Base-by-base conservation (phyloP, 257 asterid species). In the Solanum sitiens region DNA sequence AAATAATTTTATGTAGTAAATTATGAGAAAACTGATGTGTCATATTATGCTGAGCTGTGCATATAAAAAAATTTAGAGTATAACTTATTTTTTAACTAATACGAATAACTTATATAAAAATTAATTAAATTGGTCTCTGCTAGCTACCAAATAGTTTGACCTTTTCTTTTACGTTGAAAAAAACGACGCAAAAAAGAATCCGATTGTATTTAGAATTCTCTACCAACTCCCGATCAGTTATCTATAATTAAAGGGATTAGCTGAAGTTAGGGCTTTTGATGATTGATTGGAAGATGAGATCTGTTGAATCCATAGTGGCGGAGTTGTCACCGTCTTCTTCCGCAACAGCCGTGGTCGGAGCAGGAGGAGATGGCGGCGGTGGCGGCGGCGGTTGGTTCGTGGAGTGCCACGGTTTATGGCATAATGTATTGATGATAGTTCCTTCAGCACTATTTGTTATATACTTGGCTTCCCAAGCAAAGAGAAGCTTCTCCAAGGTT, bases 401-500 rank as follows among this genome's bases (percentile, higher is more conserved):
- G 79, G 86, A 74, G 39, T 91, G 93, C 84, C 93, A 88, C 44
- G 93, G 92, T 14, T 70, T 91, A 13, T 88, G 87, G 73, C 93
- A 90, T 83, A 90, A 75, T 65, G 88, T 90, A 16, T 85, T 87
- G 68, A 79, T 91, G 90, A 86, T 91, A 30, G 82, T 83, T 33
- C 88, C 90, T 2, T 87, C 93, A 2, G 89, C 74, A 85, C 88
- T 89, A 45, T 91, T 91, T 75, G 68, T 90, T 42, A 37, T 91
- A 30, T 91, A 87, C 25, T 87, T 91, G 71, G 92, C 89, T n/a
- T 88, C 83, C 18, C 93, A 91, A 89, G 92, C 91, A 11, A 90
- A 89, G 85, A 91, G 89, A 86, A 91, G 88, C 27, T 86, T 74
- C 75, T 68, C 88, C 4, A 91, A 90, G 88, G 91, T 91, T 68